Evolutionary conservation across 2,329 filamentous ascomycete species (phyloP).

Genomic region (Tympanopsis confertula): DNA sequence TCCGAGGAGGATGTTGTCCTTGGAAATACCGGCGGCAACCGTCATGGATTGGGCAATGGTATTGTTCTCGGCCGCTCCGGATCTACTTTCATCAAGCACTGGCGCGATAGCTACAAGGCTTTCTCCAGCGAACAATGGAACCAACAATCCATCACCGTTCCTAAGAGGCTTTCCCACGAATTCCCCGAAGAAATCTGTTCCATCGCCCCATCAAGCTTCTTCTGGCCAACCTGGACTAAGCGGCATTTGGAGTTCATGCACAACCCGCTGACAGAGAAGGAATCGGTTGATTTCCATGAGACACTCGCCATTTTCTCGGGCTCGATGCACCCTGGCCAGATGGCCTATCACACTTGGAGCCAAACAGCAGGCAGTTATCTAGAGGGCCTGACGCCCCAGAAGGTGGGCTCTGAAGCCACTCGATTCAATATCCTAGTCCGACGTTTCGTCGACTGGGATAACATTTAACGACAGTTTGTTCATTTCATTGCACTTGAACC

Average conservation of each 20-base stretch:
- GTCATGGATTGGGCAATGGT: conserved; percentile 23
- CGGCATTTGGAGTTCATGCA: conserved; percentile 25
- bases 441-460: no score
- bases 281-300: conserved; percentile 15
- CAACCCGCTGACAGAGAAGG: conserved; percentile 12
- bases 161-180: conserved; percentile 14
- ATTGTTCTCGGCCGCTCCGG: conserved; percentile 21
- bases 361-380: conserved; percentile 22
- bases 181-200: conserved; percentile 19
- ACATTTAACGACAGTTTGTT: no score
- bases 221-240: conserved; percentile 27
- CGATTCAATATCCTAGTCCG: conserved; percentile 23
- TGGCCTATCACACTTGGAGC: conserved; percentile 24
- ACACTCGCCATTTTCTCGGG: conserved; percentile 18
- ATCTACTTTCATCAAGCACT: conserved; percentile 19
- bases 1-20: conserved; percentile 17
- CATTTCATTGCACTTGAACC: no score
- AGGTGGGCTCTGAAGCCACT: conserved; percentile 17
- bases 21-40: conserved; percentile 23
- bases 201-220: conserved; percentile 21
- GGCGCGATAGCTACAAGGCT: conserved; percentile 18
- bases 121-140: conserved; percentile 22
- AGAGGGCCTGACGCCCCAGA: conserved; percentile 16
- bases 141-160: conserved; percentile 22
- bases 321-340: conserved; percentile 19